Percentiles rank a stretch among this genome's conserved stretches.
Conservation (phyloP, 2,329 filamentous ascomycete species). For the Chrysoporthe austroafricana region DNA sequence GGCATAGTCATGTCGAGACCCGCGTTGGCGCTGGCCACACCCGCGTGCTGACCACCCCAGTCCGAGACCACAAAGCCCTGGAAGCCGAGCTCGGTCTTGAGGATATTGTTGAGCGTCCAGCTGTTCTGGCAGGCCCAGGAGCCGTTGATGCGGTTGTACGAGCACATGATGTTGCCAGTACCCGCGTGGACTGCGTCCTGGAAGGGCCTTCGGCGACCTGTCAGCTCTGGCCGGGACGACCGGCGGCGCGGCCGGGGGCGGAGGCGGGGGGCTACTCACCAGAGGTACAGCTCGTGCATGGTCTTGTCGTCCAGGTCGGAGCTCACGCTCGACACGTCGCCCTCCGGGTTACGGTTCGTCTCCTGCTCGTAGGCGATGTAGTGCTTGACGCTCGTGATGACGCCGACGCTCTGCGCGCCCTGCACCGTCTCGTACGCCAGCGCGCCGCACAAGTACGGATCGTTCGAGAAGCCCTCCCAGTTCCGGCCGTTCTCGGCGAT, state of each 20-base stretch:
- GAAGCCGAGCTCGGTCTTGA: constrained; percentile 63
- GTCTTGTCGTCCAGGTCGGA: constrained; percentile 51
- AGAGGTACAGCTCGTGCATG: constrained; percentile 55
- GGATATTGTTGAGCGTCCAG: constrained; percentile 64
- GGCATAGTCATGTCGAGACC: constrained; percentile 78
- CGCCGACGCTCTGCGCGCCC: constrained; percentile 70
- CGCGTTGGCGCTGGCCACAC: constrained; percentile 63
- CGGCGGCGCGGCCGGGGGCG: not conserved
- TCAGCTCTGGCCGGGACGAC: not conserved
- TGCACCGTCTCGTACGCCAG: constrained; percentile 56
- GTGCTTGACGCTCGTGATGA: constrained; percentile 69
- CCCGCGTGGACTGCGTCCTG: constrained; percentile 65
- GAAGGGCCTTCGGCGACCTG: constrained; percentile 30
- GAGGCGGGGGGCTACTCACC: constrained; percentile 32
- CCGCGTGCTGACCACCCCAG: constrained; percentile 68
- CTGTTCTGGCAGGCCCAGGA: constrained; percentile 71
- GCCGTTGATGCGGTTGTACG: constrained; percentile 72
- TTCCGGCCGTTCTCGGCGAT: constrained; percentile 63
- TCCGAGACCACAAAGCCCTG: constrained; percentile 66
- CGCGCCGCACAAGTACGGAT: constrained; percentile 59
- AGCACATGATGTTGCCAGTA: constrained; percentile 60
- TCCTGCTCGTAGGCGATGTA: constrained; percentile 58
- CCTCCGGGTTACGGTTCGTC: constrained; percentile 61
- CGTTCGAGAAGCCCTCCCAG: constrained; percentile 50
- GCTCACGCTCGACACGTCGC: constrained; percentile 48